A percentile compares a stretch with the other conserved stretches of the same genome.
Conservation (phyloP, 208 protist species). For the Porcisia hertigi region DNA sequence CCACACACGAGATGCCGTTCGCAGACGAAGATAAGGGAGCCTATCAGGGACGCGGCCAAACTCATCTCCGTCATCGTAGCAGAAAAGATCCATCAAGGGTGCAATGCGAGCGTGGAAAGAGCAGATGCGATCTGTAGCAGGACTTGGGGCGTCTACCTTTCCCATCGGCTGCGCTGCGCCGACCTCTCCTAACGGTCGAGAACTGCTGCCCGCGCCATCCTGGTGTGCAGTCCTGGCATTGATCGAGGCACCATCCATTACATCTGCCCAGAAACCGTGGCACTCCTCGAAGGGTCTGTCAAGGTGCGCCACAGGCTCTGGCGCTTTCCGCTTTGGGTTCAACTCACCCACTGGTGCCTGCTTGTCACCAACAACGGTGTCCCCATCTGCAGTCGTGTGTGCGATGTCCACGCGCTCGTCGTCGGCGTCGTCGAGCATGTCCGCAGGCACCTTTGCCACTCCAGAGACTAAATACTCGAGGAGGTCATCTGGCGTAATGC, state of each 20-base stretch:
- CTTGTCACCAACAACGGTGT: background rate
- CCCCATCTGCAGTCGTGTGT: too few relatives aligned
- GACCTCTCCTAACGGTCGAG: background rate
- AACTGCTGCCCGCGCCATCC: background rate
- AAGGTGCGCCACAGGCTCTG: background rate
- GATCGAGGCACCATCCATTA: slow-evolving; percentile 28
- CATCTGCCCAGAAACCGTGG: slow-evolving; percentile 45
- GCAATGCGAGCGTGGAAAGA: slow-evolving; percentile 74
- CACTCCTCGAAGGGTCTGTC: slow-evolving; percentile 6
- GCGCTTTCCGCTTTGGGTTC: background rate
- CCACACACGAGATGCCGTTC: slow-evolving; percentile 34
- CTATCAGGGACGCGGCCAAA: slow-evolving; percentile 43
- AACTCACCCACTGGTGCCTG: too few relatives aligned
- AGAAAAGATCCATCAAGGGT: slow-evolving; percentile 73
- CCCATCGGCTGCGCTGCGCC: background rate
- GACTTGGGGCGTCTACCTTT: background rate
- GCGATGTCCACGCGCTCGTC: background rate
- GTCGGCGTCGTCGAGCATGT: slow-evolving; percentile 50
- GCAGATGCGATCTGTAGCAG: background rate
- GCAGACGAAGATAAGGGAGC: slow-evolving; percentile 52
- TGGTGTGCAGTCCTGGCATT: background rate
- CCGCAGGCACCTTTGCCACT: slow-evolving; percentile 50
- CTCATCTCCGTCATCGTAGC: slow-evolving; percentile 62
- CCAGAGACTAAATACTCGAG: slow-evolving; percentile 82
- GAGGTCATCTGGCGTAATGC: slow-evolving; percentile 72